Base-by-base conservation (phyloP, 257 asterid genomes). In the Leptodermis oblonga region DNA sequence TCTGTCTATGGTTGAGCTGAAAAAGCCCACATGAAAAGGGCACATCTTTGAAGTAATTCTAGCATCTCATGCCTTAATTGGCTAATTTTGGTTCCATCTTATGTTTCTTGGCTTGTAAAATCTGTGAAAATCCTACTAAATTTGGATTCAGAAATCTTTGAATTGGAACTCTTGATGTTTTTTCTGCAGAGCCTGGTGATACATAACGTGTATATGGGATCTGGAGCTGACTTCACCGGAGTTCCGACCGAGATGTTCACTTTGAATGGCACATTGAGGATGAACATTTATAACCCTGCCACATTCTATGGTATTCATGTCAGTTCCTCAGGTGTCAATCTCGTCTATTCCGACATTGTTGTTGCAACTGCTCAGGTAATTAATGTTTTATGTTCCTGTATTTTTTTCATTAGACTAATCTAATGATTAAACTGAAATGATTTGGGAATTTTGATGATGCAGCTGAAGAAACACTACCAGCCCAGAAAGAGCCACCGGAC, bases 271-370 rank as follows among this genome's bases (percentile, higher is more conserved):
- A 81, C 99, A 0, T 80, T 93, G 83, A 89, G 92, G 76, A 76
- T 93, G 69, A 80, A 80, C 12, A 72, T 93, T 5, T 85, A 90
- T 78, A 93, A 93, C 78, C 97, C 99, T 0, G 99, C 97, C 53
- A 86, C 97, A 26, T 93, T 93, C 79, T 93, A 72, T 23, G 99
- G 97, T 15, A 78, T 93, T 76, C 97, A 86, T 54, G 89, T 93
- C 55, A 90, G 89, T 67, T 77, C 99, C 37, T 78, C 94, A 20
- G 93, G 95, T 15, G 80, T 93, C 72, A 87, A 83, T 79, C 96
- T 93, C 74, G 39, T 88, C 72, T 93, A 83, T 56, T 87, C 92
- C 0, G 96, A 90, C 52, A 79, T 93, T 1, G 87, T 75, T 4
- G 90, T 90, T 71, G 99, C 96, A 51, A 87, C 87, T 9, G 99